Conservation (phyloP, 495 filamentous ascomycete species). For the Penicillium paxilli region DNA sequence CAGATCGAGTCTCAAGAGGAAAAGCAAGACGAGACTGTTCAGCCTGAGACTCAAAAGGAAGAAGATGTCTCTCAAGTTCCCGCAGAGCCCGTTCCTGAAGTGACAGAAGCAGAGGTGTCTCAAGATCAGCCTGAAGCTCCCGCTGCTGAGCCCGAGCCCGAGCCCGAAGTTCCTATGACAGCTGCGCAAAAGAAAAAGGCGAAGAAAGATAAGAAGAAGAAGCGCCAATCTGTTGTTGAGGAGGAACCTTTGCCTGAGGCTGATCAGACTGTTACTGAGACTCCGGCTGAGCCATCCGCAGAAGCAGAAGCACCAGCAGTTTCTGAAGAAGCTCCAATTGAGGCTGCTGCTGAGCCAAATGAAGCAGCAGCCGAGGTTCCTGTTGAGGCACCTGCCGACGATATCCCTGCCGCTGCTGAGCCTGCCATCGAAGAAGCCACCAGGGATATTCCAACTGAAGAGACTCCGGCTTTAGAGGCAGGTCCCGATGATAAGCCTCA, state of each 20-base stretch:
- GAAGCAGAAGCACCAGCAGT: neutral
- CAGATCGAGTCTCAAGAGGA: neutral
- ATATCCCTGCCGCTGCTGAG: neutral
- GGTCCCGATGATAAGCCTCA: neutral
- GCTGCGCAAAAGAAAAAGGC: slow-evolving; percentile 32
- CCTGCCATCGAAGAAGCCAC: neutral
- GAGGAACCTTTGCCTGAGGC: slow-evolving; percentile 3
- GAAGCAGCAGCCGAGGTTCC: neutral
- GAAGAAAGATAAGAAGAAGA: slow-evolving; percentile 36
- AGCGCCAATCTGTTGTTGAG: slow-evolving; percentile 22
- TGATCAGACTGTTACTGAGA: neutral
- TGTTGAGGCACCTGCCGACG: neutral
- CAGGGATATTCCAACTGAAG: neutral
- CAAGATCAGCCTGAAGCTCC: slow-evolving; percentile 2
- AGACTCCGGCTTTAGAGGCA: neutral
- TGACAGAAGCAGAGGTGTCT: slow-evolving; percentile 1
- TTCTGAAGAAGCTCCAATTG: neutral
- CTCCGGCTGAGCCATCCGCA: neutral
- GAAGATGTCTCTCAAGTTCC: neutral
- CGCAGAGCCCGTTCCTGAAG: slow-evolving; percentile 1
- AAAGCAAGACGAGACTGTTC: neutral
- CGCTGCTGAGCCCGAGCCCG: slow-evolving; percentile 13
- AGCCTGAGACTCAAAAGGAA: neutral
- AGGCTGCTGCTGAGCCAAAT: neutral
- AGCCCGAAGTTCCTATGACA: slow-evolving; percentile 22